Evolutionary conservation across 2,329 filamentous ascomycete genomes (phyloP).

Genomic region (Fusarium pseudograminearum): DNA sequence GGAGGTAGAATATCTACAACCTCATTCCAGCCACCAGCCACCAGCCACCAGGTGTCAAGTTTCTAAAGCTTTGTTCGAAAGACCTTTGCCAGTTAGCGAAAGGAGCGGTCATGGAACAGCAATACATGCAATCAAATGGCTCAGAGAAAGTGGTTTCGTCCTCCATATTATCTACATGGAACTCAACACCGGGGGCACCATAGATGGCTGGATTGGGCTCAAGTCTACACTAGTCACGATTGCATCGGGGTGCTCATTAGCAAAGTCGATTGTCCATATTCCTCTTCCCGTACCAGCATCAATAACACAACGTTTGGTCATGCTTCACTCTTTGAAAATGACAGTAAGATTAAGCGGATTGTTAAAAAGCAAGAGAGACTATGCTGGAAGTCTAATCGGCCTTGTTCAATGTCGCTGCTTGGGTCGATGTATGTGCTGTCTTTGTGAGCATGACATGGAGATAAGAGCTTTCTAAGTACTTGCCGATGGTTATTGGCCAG

Average conservation of each 20-base stretch:
- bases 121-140: slow-evolving; percentile 45
- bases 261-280: slow-evolving; percentile 47
- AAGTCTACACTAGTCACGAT: slow-evolving; percentile 38
- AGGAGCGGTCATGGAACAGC: slow-evolving; percentile 37
- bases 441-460: slow-evolving; percentile 45
- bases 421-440: slow-evolving; percentile 34
- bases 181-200: slow-evolving; percentile 41
- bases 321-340: neutral
- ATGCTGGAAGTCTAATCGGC: slow-evolving; percentile 40
- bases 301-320: slow-evolving; percentile 32
- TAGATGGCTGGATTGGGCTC: slow-evolving; percentile 36
- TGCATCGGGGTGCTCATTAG: slow-evolving; percentile 31
- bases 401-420: slow-evolving; percentile 25
- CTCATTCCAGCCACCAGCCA: slow-evolving; percentile 47
- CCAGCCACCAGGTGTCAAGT: slow-evolving; percentile 43
- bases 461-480: neutral
- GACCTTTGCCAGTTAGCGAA: slow-evolving; percentile 39
- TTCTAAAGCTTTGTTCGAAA: slow-evolving; percentile 36
- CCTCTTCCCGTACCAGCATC: slow-evolving; percentile 46
- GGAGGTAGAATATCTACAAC: slow-evolving; percentile 37
- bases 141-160: slow-evolving; percentile 40
- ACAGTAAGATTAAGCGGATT: slow-evolving; percentile 42
- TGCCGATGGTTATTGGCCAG: neutral
- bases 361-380: slow-evolving; percentile 44
- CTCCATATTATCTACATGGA: slow-evolving; percentile 45